Percentiles rank a stretch among this genome's conserved stretches.
phyloP scores from a whole-genome alignment of 441 rosid genomes.

The Croton laevigatus region DNA sequence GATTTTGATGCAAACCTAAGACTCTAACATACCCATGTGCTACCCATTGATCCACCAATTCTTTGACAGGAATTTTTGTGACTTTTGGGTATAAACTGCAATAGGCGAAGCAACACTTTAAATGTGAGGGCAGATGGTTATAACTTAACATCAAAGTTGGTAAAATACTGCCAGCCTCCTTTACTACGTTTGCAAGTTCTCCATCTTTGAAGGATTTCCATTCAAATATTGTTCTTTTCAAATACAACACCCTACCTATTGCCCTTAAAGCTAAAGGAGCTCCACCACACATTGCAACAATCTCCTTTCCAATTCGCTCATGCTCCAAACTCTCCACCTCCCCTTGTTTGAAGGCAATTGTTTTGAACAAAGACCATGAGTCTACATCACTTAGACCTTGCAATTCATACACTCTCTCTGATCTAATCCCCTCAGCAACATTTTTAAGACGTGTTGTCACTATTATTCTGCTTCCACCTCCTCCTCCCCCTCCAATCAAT shows the following conservation, averaged over 20 bases:
- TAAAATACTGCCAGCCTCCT: too few species aligned
- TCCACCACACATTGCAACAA: slow-evolving; percentile 29
- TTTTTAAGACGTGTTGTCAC: slow-evolving; percentile 22
- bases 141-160: too few species aligned
- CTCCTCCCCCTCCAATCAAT: slow-evolving; percentile 20
- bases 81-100: slow-evolving; percentile 27
- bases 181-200: too few species aligned
- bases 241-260: slow-evolving; percentile 26
- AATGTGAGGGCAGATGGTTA: too few species aligned
- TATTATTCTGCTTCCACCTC: slow-evolving; percentile 26
- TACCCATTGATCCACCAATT: slow-evolving; percentile 18
- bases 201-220: slow-evolving; percentile 28
- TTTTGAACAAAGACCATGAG: too few species aligned
- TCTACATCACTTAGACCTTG: too few species aligned
- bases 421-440: slow-evolving; percentile 21
- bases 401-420: too few species aligned
- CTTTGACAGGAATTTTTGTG: background rate
- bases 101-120: slow-evolving; percentile 32
- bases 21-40: slow-evolving; percentile 28
- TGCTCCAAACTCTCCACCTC: background rate
- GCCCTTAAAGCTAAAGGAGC: slow-evolving; percentile 33
- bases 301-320: slow-evolving; percentile 21
- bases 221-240: background rate
- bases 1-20: background rate
- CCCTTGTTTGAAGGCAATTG: slow-evolving; percentile 16